These are phyloP conservation scores for Dendrocalamus sinicus DNA, from an alignment of 176 grass and related monocot species.

Conservation along the genomic window DNA sequence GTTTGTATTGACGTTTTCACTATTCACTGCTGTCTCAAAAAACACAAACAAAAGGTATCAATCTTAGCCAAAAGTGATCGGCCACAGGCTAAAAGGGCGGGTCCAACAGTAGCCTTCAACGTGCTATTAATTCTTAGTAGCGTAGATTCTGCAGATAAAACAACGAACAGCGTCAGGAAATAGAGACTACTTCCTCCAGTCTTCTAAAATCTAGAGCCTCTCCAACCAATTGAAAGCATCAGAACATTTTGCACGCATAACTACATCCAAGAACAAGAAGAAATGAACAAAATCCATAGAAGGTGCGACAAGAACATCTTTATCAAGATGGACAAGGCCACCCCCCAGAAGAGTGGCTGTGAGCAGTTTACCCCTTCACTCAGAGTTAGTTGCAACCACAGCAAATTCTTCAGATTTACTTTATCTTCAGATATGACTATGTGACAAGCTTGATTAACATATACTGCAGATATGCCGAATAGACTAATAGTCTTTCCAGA, in stretches of 20 bases:
- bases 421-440: constrained; percentile 27
- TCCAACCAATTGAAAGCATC: background rate
- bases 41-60: too few species aligned
- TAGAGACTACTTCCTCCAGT: background rate
- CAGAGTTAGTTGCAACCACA: constrained; percentile 34
- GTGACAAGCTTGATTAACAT: background rate
- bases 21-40: too few species aligned
- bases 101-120: background rate
- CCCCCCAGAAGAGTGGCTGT: background rate
- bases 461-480: constrained; percentile 11
- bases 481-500: constrained; percentile 31
- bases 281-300: constrained; percentile 4
- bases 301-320: constrained; percentile 34
- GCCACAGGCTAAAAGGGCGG: too few species aligned
- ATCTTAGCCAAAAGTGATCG: too few species aligned
- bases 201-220: constrained; percentile 14
- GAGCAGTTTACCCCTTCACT: constrained; percentile 11
- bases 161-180: background rate
- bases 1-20: too few species aligned
- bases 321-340: constrained; percentile 35
- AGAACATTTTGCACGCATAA: background rate
- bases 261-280: background rate
- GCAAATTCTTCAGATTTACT: constrained; percentile 42
- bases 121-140: background rate
- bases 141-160: constrained; percentile 11